These are phyloP conservation scores for Podosphaera fusca DNA, from an alignment of 2,329 filamentous ascomycete genomes.

Conservation along the genomic window DNA sequence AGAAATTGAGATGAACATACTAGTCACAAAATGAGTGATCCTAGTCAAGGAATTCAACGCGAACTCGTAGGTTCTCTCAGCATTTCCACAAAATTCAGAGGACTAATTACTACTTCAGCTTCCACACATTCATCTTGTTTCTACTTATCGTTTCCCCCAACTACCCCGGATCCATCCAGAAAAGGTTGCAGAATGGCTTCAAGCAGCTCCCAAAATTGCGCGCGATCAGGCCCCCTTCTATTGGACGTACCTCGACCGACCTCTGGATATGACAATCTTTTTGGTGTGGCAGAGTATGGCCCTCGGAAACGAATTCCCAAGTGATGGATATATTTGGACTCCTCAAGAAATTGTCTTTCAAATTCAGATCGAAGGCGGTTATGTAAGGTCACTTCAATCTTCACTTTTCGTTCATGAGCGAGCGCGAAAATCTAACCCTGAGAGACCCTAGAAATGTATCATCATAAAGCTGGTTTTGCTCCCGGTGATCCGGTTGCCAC, in stretches of 20 bases:
- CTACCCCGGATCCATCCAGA: slow-evolving; percentile 48
- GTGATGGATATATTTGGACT: slow-evolving; percentile 81
- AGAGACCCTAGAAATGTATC: slow-evolving; percentile 71
- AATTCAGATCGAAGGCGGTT: slow-evolving; percentile 45
- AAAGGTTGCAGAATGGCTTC: slow-evolving; percentile 63
- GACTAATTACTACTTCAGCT: slow-evolving; percentile 8
- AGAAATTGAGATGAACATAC: too few species aligned
- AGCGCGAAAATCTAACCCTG: slow-evolving; percentile 4
- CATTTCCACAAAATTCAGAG: background rate
- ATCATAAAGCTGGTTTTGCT: slow-evolving; percentile 60
- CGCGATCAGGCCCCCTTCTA: slow-evolving; percentile 69
- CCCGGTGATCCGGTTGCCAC: slow-evolving; percentile 51
- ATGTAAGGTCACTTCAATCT: slow-evolving; percentile 24
- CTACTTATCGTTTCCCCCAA: slow-evolving; percentile 56
- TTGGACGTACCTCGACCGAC: slow-evolving; percentile 77
- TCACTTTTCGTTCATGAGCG: background rate
- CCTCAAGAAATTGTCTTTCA: slow-evolving; percentile 57
- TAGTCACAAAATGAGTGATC: slow-evolving; percentile 19
- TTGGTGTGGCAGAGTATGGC: slow-evolving; percentile 74
- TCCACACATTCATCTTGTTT: slow-evolving; percentile 67
- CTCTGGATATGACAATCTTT: slow-evolving; percentile 59
- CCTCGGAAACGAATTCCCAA: slow-evolving; percentile 52
- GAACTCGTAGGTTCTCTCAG: slow-evolving; percentile 19
- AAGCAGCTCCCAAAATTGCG: slow-evolving; percentile 64
- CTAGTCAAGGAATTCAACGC: slow-evolving; percentile 21